Evolutionary conservation across 108 stramenopile species (phyloP), one percentile per base, ranked within the genome.

Genomic region (Schizochytrium sp.): DNA sequence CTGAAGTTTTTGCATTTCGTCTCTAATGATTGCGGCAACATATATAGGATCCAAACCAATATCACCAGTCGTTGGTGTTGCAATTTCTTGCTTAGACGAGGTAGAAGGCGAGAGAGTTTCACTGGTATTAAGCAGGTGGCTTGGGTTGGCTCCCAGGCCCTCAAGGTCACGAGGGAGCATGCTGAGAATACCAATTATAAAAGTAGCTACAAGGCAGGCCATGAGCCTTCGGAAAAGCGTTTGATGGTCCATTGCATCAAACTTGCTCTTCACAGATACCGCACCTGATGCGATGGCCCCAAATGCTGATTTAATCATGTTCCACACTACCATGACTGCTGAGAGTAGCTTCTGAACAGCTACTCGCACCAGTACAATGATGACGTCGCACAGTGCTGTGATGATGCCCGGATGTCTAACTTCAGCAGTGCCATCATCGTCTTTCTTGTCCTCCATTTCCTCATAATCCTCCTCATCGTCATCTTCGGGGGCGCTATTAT

Each of bases 391-490:
- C 42, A 69, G 15, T 38, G 64, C 64, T 28, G 42, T 38, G 42
- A 69, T 44, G 64, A 69, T 44, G 42, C 64, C 64, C 19, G 64
- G 64, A 28, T 28, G 28, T 28, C 28, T 28, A 28, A 28, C 64
- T 38, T 69, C 64, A 44, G 1, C 64, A 69, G 42, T 69, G 40
- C 44, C 64, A 13, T 69, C 64, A 38, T 60, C 28, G 59, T n/a
- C 28, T n/a, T 60, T 60, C 28, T n/a, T n/a, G 59, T n/a, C 59
- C 59, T 60, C 59, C 19, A 60, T n/a, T 1, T 69, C 64, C 10
- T 69, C 40, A 8, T 69, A 44, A 44, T 69, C 64, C 40, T 69
- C 28, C 64, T 7, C 64, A 44, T 69, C 64, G 64, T 69, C 64
- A 3, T 69, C 64, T 8, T 15, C 57, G 28, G 28, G 28, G 28